Percentiles rank a stretch among this genome's conserved stretches.
These are phyloP conservation scores for Neofusicoccum ribis DNA, from an alignment of 2,329 filamentous ascomycete species.

Conservation along the genomic window DNA sequence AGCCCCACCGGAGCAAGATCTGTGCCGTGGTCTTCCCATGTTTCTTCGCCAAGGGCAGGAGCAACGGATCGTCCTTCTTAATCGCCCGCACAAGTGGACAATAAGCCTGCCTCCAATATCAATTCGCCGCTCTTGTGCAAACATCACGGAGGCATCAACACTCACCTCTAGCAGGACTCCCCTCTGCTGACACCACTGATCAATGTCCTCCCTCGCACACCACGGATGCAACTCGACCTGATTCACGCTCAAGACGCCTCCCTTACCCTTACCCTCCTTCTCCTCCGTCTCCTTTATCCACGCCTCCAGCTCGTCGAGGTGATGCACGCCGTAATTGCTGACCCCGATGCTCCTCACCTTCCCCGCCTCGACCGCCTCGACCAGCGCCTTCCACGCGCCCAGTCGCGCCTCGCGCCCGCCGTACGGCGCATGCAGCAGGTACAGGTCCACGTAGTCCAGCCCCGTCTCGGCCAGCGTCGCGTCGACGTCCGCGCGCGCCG, in stretches of 20 bases:
- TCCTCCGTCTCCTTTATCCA: constrained; percentile 64
- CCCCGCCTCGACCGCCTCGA: constrained; percentile 53
- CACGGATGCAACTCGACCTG: constrained; percentile 87
- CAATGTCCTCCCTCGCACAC: constrained; percentile 77
- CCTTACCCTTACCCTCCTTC: constrained; percentile 52
- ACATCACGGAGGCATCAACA: not conserved
- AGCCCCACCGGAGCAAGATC: constrained; percentile 57
- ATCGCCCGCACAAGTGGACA: constrained; percentile 46
- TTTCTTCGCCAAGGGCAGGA: constrained; percentile 55
- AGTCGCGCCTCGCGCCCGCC: constrained; percentile 51
- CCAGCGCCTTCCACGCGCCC: constrained; percentile 56
- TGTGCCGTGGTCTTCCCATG: constrained; percentile 60
- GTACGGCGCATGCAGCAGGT: constrained; percentile 55
- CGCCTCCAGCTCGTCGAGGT: constrained; percentile 54
- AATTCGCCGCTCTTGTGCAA: not conserved
- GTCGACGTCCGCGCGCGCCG: constrained; percentile 47
- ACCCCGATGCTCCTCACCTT: constrained; percentile 57
- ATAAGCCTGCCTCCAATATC: constrained; percentile 38
- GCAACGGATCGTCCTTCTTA: constrained; percentile 54
- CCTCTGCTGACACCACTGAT: constrained; percentile 68
- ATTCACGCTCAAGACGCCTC: constrained; percentile 75
- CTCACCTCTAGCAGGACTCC: constrained; percentile 45
- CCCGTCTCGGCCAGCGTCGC: constrained; percentile 41
- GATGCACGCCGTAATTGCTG: constrained; percentile 57
- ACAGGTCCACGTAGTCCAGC: constrained; percentile 44